Percentiles rank a stretch among this genome's conserved stretches.
phyloP scores from a whole-genome alignment of 345 rosid genomes.

The Angophora floribunda region DNA sequence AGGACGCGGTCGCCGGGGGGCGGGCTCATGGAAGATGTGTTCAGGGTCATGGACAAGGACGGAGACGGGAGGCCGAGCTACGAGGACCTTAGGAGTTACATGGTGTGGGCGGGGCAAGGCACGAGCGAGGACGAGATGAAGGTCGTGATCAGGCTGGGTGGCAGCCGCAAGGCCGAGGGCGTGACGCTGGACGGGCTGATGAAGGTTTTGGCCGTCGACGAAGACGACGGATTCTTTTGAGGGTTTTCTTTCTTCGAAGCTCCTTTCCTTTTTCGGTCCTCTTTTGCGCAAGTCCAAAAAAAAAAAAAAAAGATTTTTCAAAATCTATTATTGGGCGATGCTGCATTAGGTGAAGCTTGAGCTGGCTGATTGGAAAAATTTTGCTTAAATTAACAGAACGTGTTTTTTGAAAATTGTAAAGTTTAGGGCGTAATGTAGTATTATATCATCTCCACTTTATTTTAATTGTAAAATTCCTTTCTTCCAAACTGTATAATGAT shows the following conservation, averaged over 20 bases:
- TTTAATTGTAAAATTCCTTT: background rate
- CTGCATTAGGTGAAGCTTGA: background rate
- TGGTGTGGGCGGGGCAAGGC: slow-evolving; percentile 56
- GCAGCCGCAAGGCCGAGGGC: slow-evolving; percentile 29
- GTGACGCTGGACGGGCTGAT: slow-evolving; percentile 55
- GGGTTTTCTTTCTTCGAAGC: background rate
- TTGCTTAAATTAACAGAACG: background rate
- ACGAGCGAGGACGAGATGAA: slow-evolving; percentile 52
- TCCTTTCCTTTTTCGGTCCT: background rate
- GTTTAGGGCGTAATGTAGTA: background rate
- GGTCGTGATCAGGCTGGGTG: slow-evolving; percentile 61
- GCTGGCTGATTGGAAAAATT: background rate
- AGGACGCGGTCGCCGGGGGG: slow-evolving; percentile 29
- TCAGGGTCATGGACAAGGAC: slow-evolving; percentile 70
- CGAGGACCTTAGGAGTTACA: slow-evolving; percentile 53
- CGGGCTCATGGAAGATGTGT: slow-evolving; percentile 36
- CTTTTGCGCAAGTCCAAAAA: background rate
- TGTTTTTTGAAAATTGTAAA: background rate
- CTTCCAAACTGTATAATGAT: background rate
- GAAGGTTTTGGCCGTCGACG: slow-evolving; percentile 34
- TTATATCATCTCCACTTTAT: background rate
- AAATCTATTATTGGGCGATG: too few relatives aligned
- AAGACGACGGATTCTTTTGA: background rate
- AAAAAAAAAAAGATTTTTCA: background rate
- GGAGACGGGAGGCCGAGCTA: slow-evolving; percentile 72